Evolutionary conservation across 1,284 basidiomycete genomes (phyloP).

Genomic region (Athelia sp.): DNA sequence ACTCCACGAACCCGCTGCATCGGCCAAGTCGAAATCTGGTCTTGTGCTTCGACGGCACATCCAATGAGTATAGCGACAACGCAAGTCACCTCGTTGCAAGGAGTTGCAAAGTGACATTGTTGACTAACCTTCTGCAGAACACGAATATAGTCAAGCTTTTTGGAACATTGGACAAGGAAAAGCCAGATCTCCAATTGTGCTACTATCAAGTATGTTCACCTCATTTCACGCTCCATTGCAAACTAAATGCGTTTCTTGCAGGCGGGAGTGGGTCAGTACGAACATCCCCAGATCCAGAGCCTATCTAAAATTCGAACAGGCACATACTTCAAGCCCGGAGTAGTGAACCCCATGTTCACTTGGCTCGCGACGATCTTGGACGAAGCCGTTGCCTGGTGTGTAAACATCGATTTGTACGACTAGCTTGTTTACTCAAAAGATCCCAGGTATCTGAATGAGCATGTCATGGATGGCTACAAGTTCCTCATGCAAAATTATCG

Average conservation of each 20-base stretch:
- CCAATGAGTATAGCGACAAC: slow-evolving; percentile 36
- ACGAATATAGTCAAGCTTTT: slow-evolving; percentile 71
- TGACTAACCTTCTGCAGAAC: slow-evolving; percentile 35
- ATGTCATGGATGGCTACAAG: background rate
- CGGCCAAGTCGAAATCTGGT: slow-evolving; percentile 35
- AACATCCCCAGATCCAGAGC: background rate
- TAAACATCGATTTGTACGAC: background rate
- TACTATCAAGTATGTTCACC: slow-evolving; percentile 57
- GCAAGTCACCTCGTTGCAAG: slow-evolving; percentile 19
- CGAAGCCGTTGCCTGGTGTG: background rate
- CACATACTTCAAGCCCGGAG: slow-evolving; percentile 44
- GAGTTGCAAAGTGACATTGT: too few relatives aligned
- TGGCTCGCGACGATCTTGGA: background rate
- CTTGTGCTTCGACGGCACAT: slow-evolving; percentile 64
- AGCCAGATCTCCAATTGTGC: slow-evolving; percentile 47
- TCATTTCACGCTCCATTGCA: too few relatives aligned
- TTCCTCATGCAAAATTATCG: background rate
- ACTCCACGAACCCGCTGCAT: background rate
- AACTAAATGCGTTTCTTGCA: background rate
- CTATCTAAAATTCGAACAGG: slow-evolving; percentile 52
- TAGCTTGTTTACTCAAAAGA: too few relatives aligned
- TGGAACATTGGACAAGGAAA: slow-evolving; percentile 54
- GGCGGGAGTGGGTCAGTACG: background rate
- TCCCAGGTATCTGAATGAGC: background rate
- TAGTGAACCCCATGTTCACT: background rate